Base-by-base conservation (phyloP, 192 early-diverging fungal genomes). In the Mortierella claussenii region DNA sequence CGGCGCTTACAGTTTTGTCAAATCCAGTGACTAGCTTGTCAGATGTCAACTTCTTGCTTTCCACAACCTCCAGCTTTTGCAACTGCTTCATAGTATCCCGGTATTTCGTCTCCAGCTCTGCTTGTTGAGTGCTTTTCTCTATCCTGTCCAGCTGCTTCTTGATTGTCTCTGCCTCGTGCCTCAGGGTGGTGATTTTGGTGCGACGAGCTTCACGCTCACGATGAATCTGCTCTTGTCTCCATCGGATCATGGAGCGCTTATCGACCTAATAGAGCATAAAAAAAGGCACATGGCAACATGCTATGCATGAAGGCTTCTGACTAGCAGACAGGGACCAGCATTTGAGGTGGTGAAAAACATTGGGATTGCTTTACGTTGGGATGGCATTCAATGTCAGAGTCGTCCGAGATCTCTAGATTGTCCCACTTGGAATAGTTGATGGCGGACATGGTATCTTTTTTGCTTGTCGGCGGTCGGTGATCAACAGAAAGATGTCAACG, bases 381-480 rank as follows among this genome's bases (percentile, higher is more conserved):
- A 82, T 94, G 92, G n/a, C 85, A 83, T 69, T 98, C 96, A 78
- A 98, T 91, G 79, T 98, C 96, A n/a, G 93, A 93, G 84, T 98
- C 96, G 82, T 98, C 96, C 34, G 92, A 94, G 50, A 98, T 86
- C 80, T 98, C 96, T 37, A 98, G 86, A 59, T 93, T 94, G 82
- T 98, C 96, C 96, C 96, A 98, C 81, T 96, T 95, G 75, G 90
- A 91, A 78, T 97, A 97, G 86, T 96, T 93, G 50, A 94, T 82
- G 49, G 76, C 73, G 34, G 73, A 76, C 73, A 76, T 76, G 31
- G 47, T 42, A 42, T 42, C 17, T 42, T 42, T 42, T 42, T n/a
- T n/a, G 40, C 17, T 8, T 42, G 40, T 42, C 40, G 40, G 40
- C 17, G 40, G 8, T 42, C 10, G 8, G 40, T 42, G 17, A 42